Base-by-base conservation (phyloP, 345 rosid genomes). In the Moringa oleifera region DNA sequence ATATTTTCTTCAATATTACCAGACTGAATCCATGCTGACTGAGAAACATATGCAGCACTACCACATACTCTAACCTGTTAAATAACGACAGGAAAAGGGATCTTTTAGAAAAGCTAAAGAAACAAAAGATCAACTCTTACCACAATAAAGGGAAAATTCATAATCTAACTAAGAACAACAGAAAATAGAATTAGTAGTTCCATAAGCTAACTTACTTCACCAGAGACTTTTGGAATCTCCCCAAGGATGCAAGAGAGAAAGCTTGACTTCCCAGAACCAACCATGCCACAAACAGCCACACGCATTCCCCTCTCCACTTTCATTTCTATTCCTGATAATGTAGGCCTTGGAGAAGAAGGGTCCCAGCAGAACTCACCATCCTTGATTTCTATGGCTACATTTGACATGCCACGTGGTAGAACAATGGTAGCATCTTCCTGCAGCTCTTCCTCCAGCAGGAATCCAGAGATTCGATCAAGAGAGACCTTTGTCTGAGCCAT, bases 401-500 rank as follows among this genome's bases (percentile, higher is more conserved):
- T 75, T 8, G 95, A 74, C 75, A 68, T 75, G 61, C 93, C 91
- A 49, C 74, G 86, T 25, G 99, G 96, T 58, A 95, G 79, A 77
- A 78, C 83, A 62, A 79, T 53, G 62, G 94, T 85, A 50, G 99
- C 99, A 77, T 88, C 99, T 73, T 80, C 99, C 68, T 81, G 97
- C 64, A 95, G 82, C 64, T 91, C 96, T 76, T 95, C 99, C 68
- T 95, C 99, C 76, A 64, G 91, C 69, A 95, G 83, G 89, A 91
- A 95, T 62, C 95, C 95, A 52, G 99, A 87, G 69, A 95, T 81
- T 76, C 99, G 80, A 80, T 95, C 99, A 62, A 95, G 97, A 65
- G 99, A 95, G 50, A 95, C 97, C 76, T 91, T 95, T 45, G 97
- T 95, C 79, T 95, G 99, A 24, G 99, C 97, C 95, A 91, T 95